These are phyloP conservation scores for Aspergillus pseudonomiae DNA, from an alignment of 2,329 filamentous ascomycete genomes.

Conservation along the genomic window DNA sequence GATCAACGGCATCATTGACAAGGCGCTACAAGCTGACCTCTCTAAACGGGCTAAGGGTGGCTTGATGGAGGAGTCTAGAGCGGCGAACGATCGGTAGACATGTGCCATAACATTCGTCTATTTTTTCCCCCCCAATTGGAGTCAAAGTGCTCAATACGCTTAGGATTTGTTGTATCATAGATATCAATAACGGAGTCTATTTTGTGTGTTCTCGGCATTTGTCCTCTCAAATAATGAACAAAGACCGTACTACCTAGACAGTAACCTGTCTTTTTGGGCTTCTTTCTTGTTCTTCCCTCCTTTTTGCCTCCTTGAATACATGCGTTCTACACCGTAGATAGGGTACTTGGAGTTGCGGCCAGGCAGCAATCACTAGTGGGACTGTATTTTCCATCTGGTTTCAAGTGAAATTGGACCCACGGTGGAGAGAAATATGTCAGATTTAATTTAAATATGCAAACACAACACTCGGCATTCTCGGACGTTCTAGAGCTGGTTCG, in stretches of 20 bases:
- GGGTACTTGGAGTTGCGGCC: not conserved
- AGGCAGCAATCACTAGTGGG: not conserved
- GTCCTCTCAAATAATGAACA: not conserved
- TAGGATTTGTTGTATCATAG: conserved; percentile 7
- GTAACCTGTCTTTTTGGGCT: not conserved
- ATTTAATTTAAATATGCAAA: not conserved
- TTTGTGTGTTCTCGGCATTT: not conserved
- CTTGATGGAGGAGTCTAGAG: conserved; percentile 78
- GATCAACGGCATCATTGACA: conserved; percentile 73
- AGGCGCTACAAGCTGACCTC: conserved; percentile 74
- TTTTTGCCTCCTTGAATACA: not conserved
- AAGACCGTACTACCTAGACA: not conserved
- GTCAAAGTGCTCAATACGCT: not conserved
- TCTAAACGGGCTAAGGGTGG: conserved; percentile 66
- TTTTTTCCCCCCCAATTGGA: not conserved
- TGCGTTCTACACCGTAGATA: not conserved
- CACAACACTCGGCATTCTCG: not conserved
- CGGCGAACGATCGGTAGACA: conserved; percentile 77
- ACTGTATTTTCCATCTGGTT: not conserved
- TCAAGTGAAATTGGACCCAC: conserved; percentile 1
- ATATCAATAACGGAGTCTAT: not conserved
- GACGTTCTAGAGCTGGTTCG: not conserved
- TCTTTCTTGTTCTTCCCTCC: not conserved
- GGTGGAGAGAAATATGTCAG: not conserved
- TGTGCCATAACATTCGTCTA: not conserved